Base-by-base conservation (phyloP, 768 basidiomycete species). In the Candolleomyces efflorescens region DNA sequence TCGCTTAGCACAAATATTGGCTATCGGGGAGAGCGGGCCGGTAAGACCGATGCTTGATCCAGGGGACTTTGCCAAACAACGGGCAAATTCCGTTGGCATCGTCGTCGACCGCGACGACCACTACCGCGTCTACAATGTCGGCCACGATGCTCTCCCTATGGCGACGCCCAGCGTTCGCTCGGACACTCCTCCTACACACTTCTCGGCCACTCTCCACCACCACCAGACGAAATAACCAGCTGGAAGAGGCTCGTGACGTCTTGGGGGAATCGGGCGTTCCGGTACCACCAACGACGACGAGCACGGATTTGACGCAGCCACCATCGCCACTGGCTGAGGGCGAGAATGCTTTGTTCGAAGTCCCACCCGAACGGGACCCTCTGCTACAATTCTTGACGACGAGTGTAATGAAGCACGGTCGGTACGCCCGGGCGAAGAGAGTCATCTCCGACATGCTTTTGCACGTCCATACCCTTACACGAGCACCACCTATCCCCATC, bases 351-450 rank as follows among this genome's bases (percentile, higher is more conserved):
- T 52, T 73, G 55, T 76, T 80, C 62, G 78, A 85, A 63, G 82
- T 92, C 18, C 89, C 90, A 3, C 89, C 89, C n/a, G 76, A 79
- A 1, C 78, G 83, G 53, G 89, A 92, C 68, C 92, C 91, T 0
- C 76, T 92, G 3, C 82, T 92, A 5, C 75, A 82, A 59, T 85
- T 86, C 64, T 68, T 93, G 53, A 76, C 89, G 2, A 83, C 82
- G 17, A 70, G 74, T 55, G 73, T 92, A 48, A 86, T 86, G 75
- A 67, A 66, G 38, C 71, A 87, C 67, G 92, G 92, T 32, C 78
- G 84, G 56, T 82, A 86, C 57, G 78, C 88, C 9, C 75, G 77
- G 20, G 87, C 89, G 0, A 71, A 82, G 0, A 79, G 78, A 32
- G 73, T 75, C 43, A 78, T 85, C 45, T 79, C 85, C 2, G 69